Conservation (phyloP, 2,329 filamentous ascomycete species). For the Calonectria henricotiae region DNA sequence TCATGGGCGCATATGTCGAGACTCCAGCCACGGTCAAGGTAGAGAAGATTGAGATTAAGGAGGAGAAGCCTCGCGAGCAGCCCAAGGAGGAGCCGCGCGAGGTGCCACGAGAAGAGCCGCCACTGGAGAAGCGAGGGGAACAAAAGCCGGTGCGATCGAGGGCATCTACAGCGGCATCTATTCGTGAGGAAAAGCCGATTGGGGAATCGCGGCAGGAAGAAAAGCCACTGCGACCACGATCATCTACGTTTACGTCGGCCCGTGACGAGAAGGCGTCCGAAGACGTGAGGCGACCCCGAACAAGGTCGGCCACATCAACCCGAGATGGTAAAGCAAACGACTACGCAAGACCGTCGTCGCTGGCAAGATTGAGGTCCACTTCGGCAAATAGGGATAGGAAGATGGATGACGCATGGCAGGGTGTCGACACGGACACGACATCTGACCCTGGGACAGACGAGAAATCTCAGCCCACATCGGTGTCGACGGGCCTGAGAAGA, state of each 20-base stretch:
- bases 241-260: background rate
- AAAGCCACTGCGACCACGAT: conserved; percentile 18
- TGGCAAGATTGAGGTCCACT: conserved; percentile 40
- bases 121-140: conserved; percentile 11
- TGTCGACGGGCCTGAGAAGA: conserved; percentile 50
- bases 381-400: conserved; percentile 50
- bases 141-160: conserved; percentile 17
- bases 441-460: conserved; percentile 56
- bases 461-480: conserved; percentile 44
- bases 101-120: conserved; percentile 10
- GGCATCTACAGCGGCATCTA: conserved; percentile 22
- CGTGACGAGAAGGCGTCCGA: conserved; percentile 37
- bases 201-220: conserved; percentile 29
- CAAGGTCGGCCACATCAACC: conserved; percentile 25
- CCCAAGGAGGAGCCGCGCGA: background rate
- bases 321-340: conserved; percentile 44
- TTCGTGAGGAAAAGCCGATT: conserved; percentile 42
- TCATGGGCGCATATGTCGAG: conserved; percentile 72
- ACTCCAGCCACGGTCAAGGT: conserved; percentile 68
- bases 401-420: conserved; percentile 47
- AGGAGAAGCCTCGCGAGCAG: conserved; percentile 41
- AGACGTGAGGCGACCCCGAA: conserved; percentile 14
- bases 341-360: conserved; percentile 39
- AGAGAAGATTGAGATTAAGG: conserved; percentile 53
- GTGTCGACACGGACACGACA: conserved; percentile 53